Conservation (phyloP, 805 yeast species). For the Metschnikowia arizonensis region DNA sequence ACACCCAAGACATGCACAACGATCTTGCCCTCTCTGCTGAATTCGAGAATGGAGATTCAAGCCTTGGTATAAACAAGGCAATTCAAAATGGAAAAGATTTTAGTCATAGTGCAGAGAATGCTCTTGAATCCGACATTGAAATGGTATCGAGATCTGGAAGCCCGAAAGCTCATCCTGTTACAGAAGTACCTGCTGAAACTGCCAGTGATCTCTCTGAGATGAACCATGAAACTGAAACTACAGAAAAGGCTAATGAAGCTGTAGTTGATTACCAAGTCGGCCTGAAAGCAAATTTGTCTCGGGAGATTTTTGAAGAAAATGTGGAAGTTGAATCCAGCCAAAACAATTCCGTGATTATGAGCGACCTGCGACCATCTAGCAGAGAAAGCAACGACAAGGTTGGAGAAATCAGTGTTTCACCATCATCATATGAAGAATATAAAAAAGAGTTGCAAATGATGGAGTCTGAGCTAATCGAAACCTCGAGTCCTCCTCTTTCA, state of each 20-base stretch:
- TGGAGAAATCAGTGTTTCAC: conserved; percentile 7
- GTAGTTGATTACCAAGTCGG: neutral
- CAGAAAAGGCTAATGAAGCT: neutral
- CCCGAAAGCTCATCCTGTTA: neutral
- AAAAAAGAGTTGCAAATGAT: conserved; percentile 12
- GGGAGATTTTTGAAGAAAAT: neutral
- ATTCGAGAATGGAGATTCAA: neutral
- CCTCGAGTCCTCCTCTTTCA: neutral
- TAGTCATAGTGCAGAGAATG: neutral
- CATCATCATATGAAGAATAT: conserved; percentile 16
- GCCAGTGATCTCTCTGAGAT: neutral
- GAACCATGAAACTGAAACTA: neutral
- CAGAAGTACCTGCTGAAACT: neutral
- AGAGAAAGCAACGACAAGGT: neutral
- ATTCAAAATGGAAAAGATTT: neutral
- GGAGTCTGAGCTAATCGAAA: conserved; percentile 10
- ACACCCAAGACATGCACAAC: neutral
- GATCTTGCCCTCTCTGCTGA: neutral
- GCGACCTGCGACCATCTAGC: neutral
- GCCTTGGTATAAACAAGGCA: neutral
- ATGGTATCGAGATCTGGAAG: neutral
- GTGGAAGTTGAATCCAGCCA: neutral
- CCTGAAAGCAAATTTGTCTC: neutral
- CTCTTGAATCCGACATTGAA: neutral
- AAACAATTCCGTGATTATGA: neutral